Conservation (phyloP, 345 rosid genomes). For the Populus pruinosa region DNA sequence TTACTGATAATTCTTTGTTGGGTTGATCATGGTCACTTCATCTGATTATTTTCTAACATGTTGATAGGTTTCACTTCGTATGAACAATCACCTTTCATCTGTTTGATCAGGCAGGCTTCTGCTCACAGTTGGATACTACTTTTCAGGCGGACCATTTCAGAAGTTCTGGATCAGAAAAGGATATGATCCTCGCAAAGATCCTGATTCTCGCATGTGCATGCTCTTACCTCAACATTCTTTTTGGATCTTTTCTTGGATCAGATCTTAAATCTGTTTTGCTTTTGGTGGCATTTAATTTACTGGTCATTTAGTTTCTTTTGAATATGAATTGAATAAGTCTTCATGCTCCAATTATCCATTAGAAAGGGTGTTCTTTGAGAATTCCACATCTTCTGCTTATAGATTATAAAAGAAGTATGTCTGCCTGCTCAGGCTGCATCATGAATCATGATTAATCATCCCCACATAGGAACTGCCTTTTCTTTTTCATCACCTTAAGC, state of each 20-base stretch:
- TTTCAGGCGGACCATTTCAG: constrained; percentile 80
- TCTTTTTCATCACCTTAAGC: neutral
- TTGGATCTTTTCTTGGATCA: neutral
- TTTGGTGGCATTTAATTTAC: neutral
- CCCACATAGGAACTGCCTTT: neutral
- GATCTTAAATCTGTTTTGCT: neutral
- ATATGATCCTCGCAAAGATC: constrained; percentile 95
- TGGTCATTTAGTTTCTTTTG: neutral
- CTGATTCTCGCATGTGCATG: constrained; percentile 88
- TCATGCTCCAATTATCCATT: neutral
- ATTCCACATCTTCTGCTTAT: neutral
- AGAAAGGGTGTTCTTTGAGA: neutral
- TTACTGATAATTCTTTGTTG: constrained; percentile 5
- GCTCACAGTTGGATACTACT: constrained; percentile 83
- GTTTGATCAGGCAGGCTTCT: constrained; percentile 57
- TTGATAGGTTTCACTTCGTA: neutral
- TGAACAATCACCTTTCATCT: constrained; percentile 9
- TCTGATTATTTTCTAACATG: neutral
- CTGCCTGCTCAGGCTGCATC: neutral
- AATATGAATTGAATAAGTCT: neutral
- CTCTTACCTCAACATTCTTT: neutral
- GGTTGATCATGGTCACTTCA: neutral
- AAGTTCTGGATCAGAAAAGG: constrained; percentile 96
- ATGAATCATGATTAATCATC: neutral
- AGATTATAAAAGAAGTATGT: neutral